These are phyloP conservation scores for Deuterostichococcus epilithicus DNA, from an alignment of 139 green algal species.

Conservation along the genomic window DNA sequence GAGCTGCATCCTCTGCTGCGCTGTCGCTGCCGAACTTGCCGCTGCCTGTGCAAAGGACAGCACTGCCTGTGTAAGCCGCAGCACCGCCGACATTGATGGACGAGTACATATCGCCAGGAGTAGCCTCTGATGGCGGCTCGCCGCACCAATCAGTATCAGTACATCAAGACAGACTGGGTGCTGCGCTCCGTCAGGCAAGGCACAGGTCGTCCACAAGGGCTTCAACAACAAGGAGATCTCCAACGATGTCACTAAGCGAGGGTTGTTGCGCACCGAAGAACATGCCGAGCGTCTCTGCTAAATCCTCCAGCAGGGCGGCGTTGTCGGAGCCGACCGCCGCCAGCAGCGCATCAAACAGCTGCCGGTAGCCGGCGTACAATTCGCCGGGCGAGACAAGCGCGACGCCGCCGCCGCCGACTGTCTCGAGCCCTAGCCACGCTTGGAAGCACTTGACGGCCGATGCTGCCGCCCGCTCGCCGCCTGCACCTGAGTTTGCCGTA, in stretches of 20 bases:
- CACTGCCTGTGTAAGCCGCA: too few species aligned
- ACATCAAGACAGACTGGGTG: too few species aligned
- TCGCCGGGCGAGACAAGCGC: background rate
- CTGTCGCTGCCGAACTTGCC: background rate
- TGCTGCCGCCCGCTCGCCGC: background rate
- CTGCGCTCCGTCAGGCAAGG: too few species aligned
- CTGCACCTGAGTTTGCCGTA: background rate
- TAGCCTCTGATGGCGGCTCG: too few species aligned
- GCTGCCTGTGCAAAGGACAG: too few species aligned
- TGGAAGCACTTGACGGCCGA: background rate
- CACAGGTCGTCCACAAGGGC: background rate
- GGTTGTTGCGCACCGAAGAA: background rate
- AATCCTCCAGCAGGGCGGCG: background rate
- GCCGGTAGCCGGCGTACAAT: background rate
- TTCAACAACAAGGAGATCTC: background rate
- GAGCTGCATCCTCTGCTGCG: background rate
- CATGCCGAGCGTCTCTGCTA: background rate
- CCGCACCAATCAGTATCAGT: too few species aligned
- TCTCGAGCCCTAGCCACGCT: background rate
- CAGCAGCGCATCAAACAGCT: slow-evolving; percentile 7
- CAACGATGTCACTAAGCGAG: too few species aligned
- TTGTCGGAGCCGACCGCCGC: background rate
- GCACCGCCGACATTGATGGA: too few species aligned
- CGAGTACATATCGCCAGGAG: too few species aligned
- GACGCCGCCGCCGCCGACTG: background rate